Evolutionary conservation across 1,139 yeast species (phyloP), one percentile per base, ranked within the genome.

Genomic region (Candida labiduridarum): DNA sequence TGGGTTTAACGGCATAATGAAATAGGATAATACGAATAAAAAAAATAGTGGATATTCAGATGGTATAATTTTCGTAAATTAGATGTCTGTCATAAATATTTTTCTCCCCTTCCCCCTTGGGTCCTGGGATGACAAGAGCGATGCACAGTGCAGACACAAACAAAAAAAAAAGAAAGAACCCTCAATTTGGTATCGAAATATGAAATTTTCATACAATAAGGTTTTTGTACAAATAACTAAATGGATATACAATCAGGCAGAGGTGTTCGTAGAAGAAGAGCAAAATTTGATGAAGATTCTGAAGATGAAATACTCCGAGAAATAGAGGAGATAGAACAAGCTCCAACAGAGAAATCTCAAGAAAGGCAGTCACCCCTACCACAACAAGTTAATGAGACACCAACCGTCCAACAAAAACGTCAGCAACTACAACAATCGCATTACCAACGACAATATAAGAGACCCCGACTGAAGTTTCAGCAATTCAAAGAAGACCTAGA

Each of bases 401-500:
- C 31, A 16, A 27, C 8, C 11, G 10, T 14, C 30, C 48, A 29
- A 30, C 36, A 25, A 9, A 18, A 44, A 38, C 16, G 29, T 35
- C 38, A 25, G 31, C 48, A 40, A 33, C 41, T 7, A 19, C 22
- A 8, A 14, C 14, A 16, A 31, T 14, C 42, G 12, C 42, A 38
- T 14, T 31, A 30, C 8, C 19, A 36, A 16, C 19, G 29, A 42
- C 49, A 44, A 18, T 47, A 46, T 40, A 43, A 49, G 31, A 45
- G 45, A 45, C 49, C 45, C 15, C 35, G 39, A 30, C 79, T 70
- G 47, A 64, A 73, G 22, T 88, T 86, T 46, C 74, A 74, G 51
- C 71, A 71, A 38, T 69, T 78, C 34, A 64, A 87, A 79, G 57
- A 72, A 74, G 55, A 81, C 74, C 56, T 74, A 73, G 44, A 68